Percentiles rank a stretch among this genome's conserved stretches.
phyloP scores from a whole-genome alignment of 495 filamentous ascomycete genomes.

The Penicillium longicatenatum region DNA sequence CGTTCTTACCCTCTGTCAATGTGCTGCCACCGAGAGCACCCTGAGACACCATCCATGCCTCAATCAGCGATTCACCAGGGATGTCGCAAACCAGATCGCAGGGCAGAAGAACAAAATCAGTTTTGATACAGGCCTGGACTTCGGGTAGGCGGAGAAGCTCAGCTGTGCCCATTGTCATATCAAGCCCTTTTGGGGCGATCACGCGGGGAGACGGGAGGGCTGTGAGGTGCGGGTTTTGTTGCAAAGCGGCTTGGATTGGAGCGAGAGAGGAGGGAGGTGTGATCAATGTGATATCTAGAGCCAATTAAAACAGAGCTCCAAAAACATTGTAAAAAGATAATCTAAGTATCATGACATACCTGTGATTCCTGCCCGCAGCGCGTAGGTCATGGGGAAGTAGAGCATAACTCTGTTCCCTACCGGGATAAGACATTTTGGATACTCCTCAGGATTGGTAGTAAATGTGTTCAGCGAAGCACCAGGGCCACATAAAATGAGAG shows the following conservation, averaged over 20 bases:
- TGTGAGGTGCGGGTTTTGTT: conserved; percentile 85
- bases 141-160: conserved; percentile 83
- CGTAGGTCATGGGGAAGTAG: conserved; percentile 91
- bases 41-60: conserved; percentile 90
- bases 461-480: conserved; percentile 91
- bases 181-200: conserved; percentile 69
- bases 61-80: conserved; percentile 74
- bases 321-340: background rate
- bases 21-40: conserved; percentile 59
- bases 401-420: conserved; percentile 97
- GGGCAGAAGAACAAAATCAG: conserved; percentile 87
- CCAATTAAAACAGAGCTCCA: background rate
- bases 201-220: conserved; percentile 75
- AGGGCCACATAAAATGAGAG: conserved; percentile 82
- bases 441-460: conserved; percentile 81
- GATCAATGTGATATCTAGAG: conserved; percentile 76
- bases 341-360: conserved; percentile 47
- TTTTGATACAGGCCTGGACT: conserved; percentile 67
- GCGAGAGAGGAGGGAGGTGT: conserved; percentile 73
- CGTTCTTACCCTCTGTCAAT: conserved; percentile 25
- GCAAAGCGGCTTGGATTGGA: conserved; percentile 74
- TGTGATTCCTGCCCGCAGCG: conserved; percentile 80
- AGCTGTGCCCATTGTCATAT: conserved; percentile 81
- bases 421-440: conserved; percentile 77
- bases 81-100: conserved; percentile 95